A percentile compares a stretch with the other conserved stretches of the same genome.
phyloP scores from a whole-genome alignment of 2,329 filamentous ascomycete genomes.

The Penicillium paneum region DNA sequence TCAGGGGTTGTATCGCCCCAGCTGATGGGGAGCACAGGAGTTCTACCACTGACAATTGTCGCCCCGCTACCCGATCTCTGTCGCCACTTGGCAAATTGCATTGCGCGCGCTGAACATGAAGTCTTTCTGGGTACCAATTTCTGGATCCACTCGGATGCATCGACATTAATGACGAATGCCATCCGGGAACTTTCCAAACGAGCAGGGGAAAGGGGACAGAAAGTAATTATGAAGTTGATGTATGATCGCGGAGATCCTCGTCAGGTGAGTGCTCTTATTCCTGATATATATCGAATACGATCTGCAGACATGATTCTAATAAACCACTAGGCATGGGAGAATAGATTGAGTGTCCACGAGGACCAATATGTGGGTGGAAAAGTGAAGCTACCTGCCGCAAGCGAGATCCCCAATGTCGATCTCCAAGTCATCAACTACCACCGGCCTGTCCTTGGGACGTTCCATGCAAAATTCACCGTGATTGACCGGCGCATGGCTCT shows the following conservation, averaged over 20 bases:
- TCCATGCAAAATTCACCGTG: slow-evolving; percentile 75
- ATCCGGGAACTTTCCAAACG: slow-evolving; percentile 66
- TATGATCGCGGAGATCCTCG: slow-evolving; percentile 68
- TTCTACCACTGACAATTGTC: slow-evolving; percentile 66
- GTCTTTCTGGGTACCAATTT: slow-evolving; percentile 73
- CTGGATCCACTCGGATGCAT: slow-evolving; percentile 68
- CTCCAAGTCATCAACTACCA: slow-evolving; percentile 73
- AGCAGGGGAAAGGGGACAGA: slow-evolving; percentile 56
- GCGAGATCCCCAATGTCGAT: slow-evolving; percentile 69
- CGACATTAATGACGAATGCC: slow-evolving; percentile 64
- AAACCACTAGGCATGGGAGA: slow-evolving; percentile 50
- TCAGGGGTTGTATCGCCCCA: slow-evolving; percentile 55
- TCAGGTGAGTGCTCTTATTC: slow-evolving; percentile 45
- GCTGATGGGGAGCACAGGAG: slow-evolving; percentile 60
- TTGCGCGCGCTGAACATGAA: slow-evolving; percentile 68
- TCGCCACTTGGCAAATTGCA: slow-evolving; percentile 72
- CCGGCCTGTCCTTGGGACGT: slow-evolving; percentile 66
- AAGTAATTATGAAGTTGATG: slow-evolving; percentile 68
- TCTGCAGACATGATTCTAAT: not conserved
- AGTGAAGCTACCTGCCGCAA: slow-evolving; percentile 59
- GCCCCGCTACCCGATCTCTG: slow-evolving; percentile 67
- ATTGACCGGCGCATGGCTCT: slow-evolving; percentile 69
- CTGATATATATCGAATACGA: no score
- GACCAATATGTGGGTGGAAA: slow-evolving; percentile 57
- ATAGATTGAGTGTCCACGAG: slow-evolving; percentile 59